Evolutionary conservation across 2,329 filamentous ascomycete genomes (phyloP).

Genomic region (Penicillium sp.): DNA sequence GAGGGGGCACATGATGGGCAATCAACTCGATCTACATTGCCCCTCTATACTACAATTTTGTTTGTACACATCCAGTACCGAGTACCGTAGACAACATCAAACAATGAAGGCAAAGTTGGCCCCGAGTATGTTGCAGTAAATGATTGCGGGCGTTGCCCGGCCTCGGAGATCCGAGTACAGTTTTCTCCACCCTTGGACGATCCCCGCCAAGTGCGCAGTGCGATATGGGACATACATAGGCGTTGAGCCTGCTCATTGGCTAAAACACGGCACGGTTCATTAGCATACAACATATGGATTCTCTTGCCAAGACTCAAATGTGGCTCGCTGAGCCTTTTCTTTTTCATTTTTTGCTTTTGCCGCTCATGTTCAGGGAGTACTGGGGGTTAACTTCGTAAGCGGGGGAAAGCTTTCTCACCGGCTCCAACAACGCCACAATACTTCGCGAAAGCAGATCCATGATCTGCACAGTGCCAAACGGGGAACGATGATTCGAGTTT

Average conservation of each 20-base stretch:
- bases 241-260: constrained; percentile 16
- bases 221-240: constrained; percentile 13
- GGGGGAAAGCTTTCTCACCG: constrained; percentile 8
- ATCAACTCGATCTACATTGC: constrained; percentile 9
- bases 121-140: constrained; percentile 4
- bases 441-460: constrained; percentile 4
- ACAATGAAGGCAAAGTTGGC: neutral
- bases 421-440: constrained; percentile 9
- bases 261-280: constrained; percentile 15
- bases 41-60: neutral
- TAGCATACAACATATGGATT: constrained; percentile 14
- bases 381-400: neutral
- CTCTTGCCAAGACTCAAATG: constrained; percentile 16
- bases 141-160: constrained; percentile 13
- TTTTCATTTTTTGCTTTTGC: neutral
- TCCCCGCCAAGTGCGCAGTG: constrained; percentile 14
- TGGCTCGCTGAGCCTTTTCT: constrained; percentile 18
- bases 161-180: constrained; percentile 8
- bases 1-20: constrained; percentile 12
- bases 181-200: constrained; percentile 15
- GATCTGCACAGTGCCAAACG: constrained; percentile 20
- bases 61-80: neutral
- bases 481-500: constrained; percentile 7
- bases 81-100: neutral
- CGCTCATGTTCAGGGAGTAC: constrained; percentile 8